A percentile compares a stretch with the other conserved stretches of the same genome.
Conservation (phyloP, 225 moss, liverwort and hornwort species). For the Neckera pumila region DNA sequence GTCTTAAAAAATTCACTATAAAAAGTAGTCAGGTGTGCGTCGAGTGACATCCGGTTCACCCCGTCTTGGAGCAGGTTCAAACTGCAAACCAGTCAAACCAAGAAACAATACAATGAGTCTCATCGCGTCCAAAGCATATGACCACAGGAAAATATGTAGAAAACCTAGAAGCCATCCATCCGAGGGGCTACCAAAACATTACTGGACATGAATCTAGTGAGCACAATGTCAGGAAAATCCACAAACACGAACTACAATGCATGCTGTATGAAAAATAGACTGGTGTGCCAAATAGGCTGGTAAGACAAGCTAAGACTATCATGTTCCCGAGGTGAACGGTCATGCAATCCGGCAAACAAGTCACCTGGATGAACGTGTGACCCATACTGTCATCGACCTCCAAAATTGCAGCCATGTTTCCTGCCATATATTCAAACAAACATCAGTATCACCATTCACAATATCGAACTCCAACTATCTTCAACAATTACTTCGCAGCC, state of each 20-base stretch:
- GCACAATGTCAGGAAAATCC: not conserved
- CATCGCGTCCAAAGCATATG: not conserved
- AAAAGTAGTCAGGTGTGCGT: slow-evolving; percentile 30
- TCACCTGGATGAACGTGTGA: slow-evolving; percentile 51
- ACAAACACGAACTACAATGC: not conserved
- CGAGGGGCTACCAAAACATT: not conserved
- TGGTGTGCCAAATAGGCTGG: too few species aligned
- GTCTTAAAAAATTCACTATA: not conserved
- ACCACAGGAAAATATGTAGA: not conserved
- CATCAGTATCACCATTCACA: not conserved
- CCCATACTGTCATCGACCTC: slow-evolving; percentile 56
- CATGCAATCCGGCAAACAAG: not conserved
- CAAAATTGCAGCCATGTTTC: slow-evolving; percentile 55
- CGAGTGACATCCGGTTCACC: slow-evolving; percentile 31
- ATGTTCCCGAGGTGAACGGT: not conserved
- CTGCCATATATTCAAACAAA: not conserved
- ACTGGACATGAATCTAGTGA: accelerated
- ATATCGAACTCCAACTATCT: not conserved
- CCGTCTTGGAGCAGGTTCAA: slow-evolving; percentile 37
- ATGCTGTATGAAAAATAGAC: too few species aligned
- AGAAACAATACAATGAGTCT: not conserved
- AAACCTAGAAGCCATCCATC: too few species aligned
- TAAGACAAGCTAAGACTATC: not conserved
- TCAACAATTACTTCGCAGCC: too few species aligned
- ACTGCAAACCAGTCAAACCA: slow-evolving; percentile 1